Evolutionary conservation across 2,329 filamentous ascomycete species (phyloP), one percentile per base, ranked within the genome.

Genomic region (Mollisiaceae sp.): DNA sequence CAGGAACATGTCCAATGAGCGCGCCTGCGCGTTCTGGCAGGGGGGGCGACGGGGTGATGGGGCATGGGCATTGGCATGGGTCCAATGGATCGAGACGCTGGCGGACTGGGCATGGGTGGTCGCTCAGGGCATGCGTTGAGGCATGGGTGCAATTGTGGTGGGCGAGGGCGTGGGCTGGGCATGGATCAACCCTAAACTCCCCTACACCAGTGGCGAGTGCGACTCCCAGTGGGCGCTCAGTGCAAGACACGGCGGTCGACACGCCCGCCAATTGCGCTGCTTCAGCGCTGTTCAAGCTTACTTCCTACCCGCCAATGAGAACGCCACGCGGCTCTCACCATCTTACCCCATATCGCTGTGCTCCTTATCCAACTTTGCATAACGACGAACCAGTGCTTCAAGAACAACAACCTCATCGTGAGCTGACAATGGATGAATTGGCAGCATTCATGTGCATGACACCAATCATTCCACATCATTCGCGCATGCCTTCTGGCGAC

Each of bases 1-100:
- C 50, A 54, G 50, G 50, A 54, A 54, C 50, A 54, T 54, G 24
- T 5, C 50, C 50, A 54, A 54, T 54, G 45, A 22, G 8, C 11
- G 45, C 5, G 45, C n/a, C n/a, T n/a, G 27, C 27, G 27, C 6
- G 27, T 32, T 32, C 27, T 32, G 6, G 27, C 27, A 6, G 27
- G 27, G 27, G 27, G 3, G 27, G 3, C 27, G n/a, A n/a, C n/a
- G n/a, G n/a, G 8, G 36, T 39, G 14, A 14, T 41, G 38, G 38
- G 12, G 11, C 11, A 41, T 41, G 15, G 38, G 12, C 38, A 14
- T 41, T 41, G 38, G 38, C 12, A 18, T 41, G 43, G 43, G 20
- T 11, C 18, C 3, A 32, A 22, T 47, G 43, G 11, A 22, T 11
- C 15, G 43, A 47, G 43, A 47, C 43, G n/a, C n/a, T 47, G 43